phyloP scores from a whole-genome alignment of 441 rosid species.

The Biscutella laevigata region DNA sequence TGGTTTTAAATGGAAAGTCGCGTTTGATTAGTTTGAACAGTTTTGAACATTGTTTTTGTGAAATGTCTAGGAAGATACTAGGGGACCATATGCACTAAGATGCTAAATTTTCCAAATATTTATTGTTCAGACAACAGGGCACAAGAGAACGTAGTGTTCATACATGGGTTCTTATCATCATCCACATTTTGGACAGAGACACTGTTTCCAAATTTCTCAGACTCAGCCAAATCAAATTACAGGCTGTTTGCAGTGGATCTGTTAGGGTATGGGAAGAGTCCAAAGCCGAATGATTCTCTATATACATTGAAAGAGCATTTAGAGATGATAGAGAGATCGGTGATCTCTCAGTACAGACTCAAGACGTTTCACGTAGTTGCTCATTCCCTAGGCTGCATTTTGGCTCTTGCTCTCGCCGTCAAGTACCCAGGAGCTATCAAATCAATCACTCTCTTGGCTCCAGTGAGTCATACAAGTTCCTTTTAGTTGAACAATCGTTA shows the following conservation, averaged over 20 bases:
- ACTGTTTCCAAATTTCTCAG: constrained; percentile 78
- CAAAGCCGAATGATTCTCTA: constrained; percentile 84
- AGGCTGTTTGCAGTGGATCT: constrained; percentile 76
- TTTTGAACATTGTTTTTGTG: neutral
- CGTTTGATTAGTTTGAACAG: neutral
- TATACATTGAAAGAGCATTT: constrained; percentile 82
- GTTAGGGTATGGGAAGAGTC: constrained; percentile 84
- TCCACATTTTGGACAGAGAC: constrained; percentile 97
- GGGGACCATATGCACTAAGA: too few relatives aligned
- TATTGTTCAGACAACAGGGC: constrained; percentile 45
- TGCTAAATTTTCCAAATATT: too few relatives aligned
- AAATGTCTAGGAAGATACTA: neutral
- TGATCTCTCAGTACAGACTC: constrained; percentile 54
- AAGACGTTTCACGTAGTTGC: constrained; percentile 93
- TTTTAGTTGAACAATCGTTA: neutral
- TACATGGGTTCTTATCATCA: constrained; percentile 95
- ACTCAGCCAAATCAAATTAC: constrained; percentile 47
- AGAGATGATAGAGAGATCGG: constrained; percentile 86
- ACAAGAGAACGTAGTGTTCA: constrained; percentile 72
- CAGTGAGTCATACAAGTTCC: constrained; percentile 36
- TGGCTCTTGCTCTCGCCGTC: constrained; percentile 89
- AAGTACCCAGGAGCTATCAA: constrained; percentile 70
- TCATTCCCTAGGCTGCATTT: constrained; percentile 90
- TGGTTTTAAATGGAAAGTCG: neutral
- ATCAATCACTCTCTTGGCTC: constrained; percentile 80